These are phyloP conservation scores for Eimeria nieschulzi DNA, from an alignment of 169 alveolate species.

Conservation along the genomic window DNA sequence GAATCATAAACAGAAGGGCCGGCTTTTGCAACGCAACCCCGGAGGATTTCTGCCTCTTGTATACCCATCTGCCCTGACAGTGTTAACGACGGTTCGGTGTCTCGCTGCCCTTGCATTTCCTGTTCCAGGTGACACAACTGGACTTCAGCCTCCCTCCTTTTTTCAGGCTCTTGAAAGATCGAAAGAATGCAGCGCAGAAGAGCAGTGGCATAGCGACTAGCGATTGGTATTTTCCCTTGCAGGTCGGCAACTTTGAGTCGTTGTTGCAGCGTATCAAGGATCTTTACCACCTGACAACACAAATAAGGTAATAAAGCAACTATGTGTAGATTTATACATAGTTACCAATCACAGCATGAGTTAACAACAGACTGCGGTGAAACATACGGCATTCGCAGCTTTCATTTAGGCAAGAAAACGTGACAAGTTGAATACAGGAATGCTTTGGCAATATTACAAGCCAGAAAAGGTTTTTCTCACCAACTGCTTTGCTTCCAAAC, in stretches of 20 bases:
- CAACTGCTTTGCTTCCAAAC: conserved; percentile 48
- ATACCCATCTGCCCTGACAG: conserved; percentile 1
- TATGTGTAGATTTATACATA: not conserved
- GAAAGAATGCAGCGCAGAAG: conserved; percentile 51
- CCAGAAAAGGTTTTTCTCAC: not conserved
- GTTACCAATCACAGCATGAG: too few relatives aligned
- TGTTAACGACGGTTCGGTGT: not conserved
- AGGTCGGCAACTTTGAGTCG: conserved; percentile 28
- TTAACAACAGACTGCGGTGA: too few relatives aligned
- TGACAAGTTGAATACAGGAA: too few relatives aligned
- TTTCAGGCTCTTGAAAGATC: conserved; percentile 51
- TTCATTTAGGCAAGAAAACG: too few relatives aligned
- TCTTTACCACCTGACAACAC: conserved; percentile 44
- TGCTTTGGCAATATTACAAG: too few relatives aligned
- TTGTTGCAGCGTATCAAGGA: conserved; percentile 30
- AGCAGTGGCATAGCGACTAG: conserved; percentile 43
- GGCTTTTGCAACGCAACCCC: conserved; percentile 55
- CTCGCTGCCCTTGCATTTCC: conserved; percentile 5
- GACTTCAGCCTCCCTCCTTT: conserved; percentile 34
- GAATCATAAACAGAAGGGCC: conserved; percentile 65
- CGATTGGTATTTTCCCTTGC: conserved; percentile 20
- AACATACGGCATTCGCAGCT: too few relatives aligned
- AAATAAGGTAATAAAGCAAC: not conserved
- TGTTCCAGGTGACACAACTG: conserved; percentile 28
- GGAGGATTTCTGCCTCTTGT: conserved; percentile 43